Evolutionary conservation across 306 rosid species (phyloP).

Genomic region (Cicer yamashitae): DNA sequence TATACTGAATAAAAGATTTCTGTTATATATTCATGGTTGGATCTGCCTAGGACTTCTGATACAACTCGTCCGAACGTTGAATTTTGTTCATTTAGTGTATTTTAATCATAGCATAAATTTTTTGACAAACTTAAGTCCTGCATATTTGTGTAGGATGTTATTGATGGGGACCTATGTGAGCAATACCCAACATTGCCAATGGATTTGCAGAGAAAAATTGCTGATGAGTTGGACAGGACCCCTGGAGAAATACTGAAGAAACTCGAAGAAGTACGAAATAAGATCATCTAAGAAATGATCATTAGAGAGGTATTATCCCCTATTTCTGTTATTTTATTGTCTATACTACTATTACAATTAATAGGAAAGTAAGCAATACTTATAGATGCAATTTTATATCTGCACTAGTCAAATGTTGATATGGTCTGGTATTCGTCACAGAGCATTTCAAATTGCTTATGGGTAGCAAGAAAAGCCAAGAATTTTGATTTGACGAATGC

Average conservation of each 20-base stretch:
- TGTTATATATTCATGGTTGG: constrained; percentile 17
- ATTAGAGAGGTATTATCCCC: constrained; percentile 47
- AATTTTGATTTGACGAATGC: constrained; percentile 35
- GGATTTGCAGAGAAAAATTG: constrained; percentile 97
- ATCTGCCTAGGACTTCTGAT: not conserved
- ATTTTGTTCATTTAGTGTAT: constrained; percentile 18
- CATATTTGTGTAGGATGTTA: constrained; percentile 75
- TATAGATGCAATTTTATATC: constrained; percentile 13
- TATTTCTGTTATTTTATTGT: constrained; percentile 18
- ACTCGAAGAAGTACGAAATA: constrained; percentile 89
- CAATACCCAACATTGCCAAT: constrained; percentile 93
- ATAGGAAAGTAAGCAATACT: not conserved
- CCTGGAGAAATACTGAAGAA: constrained; percentile 95
- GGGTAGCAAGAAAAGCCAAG: not conserved
- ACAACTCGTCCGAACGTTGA: not conserved
- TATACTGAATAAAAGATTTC: constrained; percentile 1
- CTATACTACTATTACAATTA: constrained; percentile 9
- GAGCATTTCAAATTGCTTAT: constrained; percentile 6
- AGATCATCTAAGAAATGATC: constrained; percentile 70
- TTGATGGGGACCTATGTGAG: constrained; percentile 98
- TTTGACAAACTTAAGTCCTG: constrained; percentile 20
- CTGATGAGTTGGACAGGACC: constrained; percentile 92
- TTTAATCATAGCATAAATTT: not conserved
- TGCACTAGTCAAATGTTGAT: not conserved
- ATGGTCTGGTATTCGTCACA: not conserved